Percentiles rank a stretch among this genome's conserved stretches.
Conservation (phyloP, 768 basidiomycete species). For the Collybiopsis confluens region DNA sequence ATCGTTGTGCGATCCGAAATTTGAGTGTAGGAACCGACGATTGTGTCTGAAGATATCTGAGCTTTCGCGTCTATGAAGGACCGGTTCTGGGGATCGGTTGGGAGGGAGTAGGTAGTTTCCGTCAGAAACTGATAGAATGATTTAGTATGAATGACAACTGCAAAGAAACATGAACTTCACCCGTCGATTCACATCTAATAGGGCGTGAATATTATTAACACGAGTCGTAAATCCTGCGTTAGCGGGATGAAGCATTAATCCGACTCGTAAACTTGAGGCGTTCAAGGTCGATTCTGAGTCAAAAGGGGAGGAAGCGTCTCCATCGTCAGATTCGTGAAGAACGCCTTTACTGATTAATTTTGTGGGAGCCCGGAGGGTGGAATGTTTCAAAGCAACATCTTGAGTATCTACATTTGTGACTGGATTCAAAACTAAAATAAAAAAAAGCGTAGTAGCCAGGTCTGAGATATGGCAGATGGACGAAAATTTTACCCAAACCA, state of each 20-base stretch:
- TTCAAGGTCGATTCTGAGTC: constrained; percentile 29
- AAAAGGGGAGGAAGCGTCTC: constrained; percentile 40
- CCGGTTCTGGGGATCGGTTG: constrained; percentile 57
- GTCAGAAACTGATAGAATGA: constrained; percentile 42
- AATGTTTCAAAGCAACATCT: constrained; percentile 52
- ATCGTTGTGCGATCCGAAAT: constrained; percentile 77
- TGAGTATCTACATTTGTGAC: constrained; percentile 42
- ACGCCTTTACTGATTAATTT: constrained; percentile 7
- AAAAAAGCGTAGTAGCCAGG: neutral
- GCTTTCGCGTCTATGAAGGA: constrained; percentile 75
- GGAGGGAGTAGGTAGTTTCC: constrained; percentile 46
- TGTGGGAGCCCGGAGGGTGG: constrained; percentile 36
- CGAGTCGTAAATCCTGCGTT: constrained; percentile 57
- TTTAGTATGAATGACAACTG: constrained; percentile 3
- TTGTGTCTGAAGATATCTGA: constrained; percentile 78
- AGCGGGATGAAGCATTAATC: constrained; percentile 55
- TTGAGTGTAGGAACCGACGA: constrained; percentile 79
- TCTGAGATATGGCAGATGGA: neutral
- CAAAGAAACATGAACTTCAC: constrained; percentile 35
- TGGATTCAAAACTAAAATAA: constrained; percentile 46
- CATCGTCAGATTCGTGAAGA: constrained; percentile 5
- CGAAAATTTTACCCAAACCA: constrained; percentile 37
- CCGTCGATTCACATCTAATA: constrained; percentile 77
- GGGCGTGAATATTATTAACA: constrained; percentile 72
- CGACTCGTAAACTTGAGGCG: constrained; percentile 53